Evolutionary conservation across 192 early-diverging fungal species (phyloP), one percentile per base, ranked within the genome.

Genomic region (Oehlia diaphana): DNA sequence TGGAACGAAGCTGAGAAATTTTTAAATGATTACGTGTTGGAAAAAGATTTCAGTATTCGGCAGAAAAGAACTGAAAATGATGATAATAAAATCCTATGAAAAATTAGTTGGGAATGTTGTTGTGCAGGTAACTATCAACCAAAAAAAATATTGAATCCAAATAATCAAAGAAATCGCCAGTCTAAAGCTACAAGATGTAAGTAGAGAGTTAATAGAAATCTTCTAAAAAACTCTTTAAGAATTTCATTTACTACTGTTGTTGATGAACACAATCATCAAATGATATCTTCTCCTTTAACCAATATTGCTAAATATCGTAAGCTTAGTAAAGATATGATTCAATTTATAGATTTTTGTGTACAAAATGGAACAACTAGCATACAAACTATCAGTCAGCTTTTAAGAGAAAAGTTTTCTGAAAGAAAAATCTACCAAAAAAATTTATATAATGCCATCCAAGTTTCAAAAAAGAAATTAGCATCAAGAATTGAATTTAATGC

Each of bases 271-370:
- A 67, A 67, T 39, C 65, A 67, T 67, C 1, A 9, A 33, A 67
- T 67, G 35, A 12, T 33, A 33, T 35, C 65, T 31, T 26, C 35
- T 13, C 65, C 35, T 33, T 35, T 35, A 67, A 67, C 65, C 14
- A 67, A n/a, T 33, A 67, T 67, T 16, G 31, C 4, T 3, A 67
- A 33, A 33, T 31, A 67, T 33, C 65, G 4, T 12, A 67, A 67
- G 39, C 12, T 67, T 31, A 12, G 3, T 50, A 3, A 50, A 14
- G 2, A 50, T 50, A 3, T 50, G 1, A 50, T 50, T 14, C 13
- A 50, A 67, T 67, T 67, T 67, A 67, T 67, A 31, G 31, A 67
- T n/a, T 14, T 67, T 67, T 67, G 65, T 67, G 35, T 67, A 39
- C 4, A 23, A 14, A 8, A 67, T 67, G 65, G 4, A 13, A 67